Evolutionary conservation across 2,329 filamentous ascomycete genomes (phyloP).

Genomic region (Tolypocladium cylindrosporum): DNA sequence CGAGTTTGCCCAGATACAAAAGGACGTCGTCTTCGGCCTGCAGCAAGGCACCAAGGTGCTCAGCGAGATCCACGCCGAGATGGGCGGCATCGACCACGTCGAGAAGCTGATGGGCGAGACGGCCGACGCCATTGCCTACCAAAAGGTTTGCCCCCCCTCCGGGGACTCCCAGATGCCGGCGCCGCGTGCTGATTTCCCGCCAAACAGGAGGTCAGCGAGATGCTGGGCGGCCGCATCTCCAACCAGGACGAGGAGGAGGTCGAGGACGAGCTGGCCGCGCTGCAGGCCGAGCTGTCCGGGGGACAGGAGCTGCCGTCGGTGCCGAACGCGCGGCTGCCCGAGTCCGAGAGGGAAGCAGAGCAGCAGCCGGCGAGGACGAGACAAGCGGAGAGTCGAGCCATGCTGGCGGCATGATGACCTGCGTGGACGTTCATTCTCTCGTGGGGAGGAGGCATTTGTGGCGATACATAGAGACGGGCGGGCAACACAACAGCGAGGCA

Average conservation of each 20-base stretch:
- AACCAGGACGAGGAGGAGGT: constrained; percentile 97
- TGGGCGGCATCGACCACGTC: constrained; percentile 88
- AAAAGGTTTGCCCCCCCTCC: constrained; percentile 49
- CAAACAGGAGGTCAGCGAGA: constrained; percentile 75
- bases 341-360: constrained; percentile 8
- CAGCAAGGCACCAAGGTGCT: constrained; percentile 87
- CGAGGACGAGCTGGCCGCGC: constrained; percentile 80
- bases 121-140: constrained; percentile 83
- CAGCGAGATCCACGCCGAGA: constrained; percentile 85
- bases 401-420: constrained; percentile 24
- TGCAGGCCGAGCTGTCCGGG: constrained; percentile 43
- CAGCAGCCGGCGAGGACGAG: constrained; percentile 10
- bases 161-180: not conserved
- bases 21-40: constrained; percentile 87
- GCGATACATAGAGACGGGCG: constrained; percentile 2
- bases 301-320: constrained; percentile 18
- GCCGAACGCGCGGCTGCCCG: constrained; percentile 22
- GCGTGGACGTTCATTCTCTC: not conserved
- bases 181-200: constrained; percentile 2
- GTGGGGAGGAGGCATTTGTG: not conserved
- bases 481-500: constrained; percentile 6
- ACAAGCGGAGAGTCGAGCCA: constrained; percentile 25
- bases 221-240: constrained; percentile 79
- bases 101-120: constrained; percentile 93
- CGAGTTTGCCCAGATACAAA: constrained; percentile 94